Conservation (phyloP, 1,284 basidiomycete genomes). For the Cystobasidium sp. region DNA sequence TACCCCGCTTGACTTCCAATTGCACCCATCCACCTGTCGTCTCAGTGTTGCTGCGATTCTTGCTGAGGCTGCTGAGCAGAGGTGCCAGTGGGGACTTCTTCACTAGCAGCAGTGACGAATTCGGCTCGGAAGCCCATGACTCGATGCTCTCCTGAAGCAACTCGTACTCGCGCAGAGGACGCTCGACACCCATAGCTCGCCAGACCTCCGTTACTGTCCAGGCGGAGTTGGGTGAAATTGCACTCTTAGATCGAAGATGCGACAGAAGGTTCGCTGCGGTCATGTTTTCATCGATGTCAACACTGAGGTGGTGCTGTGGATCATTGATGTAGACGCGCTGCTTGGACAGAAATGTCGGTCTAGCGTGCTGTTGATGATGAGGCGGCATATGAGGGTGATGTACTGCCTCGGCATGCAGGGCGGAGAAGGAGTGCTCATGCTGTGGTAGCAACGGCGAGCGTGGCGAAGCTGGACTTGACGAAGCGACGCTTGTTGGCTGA, state of each 20-base stretch:
- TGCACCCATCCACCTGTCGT: conserved; percentile 77
- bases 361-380: conserved; percentile 8
- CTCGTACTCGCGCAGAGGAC: conserved; percentile 82
- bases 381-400: neutral
- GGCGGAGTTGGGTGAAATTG: conserved; percentile 34
- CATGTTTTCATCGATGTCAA: conserved; percentile 35
- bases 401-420: neutral
- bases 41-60: conserved; percentile 51
- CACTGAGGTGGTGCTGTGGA: conserved; percentile 36
- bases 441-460: neutral
- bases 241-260: conserved; percentile 21
- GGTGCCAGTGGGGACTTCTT: conserved; percentile 40
- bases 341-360: conserved; percentile 9
- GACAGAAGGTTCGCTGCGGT: conserved; percentile 23
- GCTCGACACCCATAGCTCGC: conserved; percentile 61
- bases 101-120: conserved; percentile 30
- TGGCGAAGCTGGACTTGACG: conserved; percentile 15
- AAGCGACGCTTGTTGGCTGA: neutral
- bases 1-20: conserved; percentile 82
- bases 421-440: conserved; percentile 11
- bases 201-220: conserved; percentile 35
- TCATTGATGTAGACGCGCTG: conserved; percentile 43
- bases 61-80: conserved; percentile 53
- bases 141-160: conserved; percentile 63
- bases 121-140: conserved; percentile 61